Conservation (phyloP, 2,329 filamentous ascomycete species). For the Colletotrichum melonis region DNA sequence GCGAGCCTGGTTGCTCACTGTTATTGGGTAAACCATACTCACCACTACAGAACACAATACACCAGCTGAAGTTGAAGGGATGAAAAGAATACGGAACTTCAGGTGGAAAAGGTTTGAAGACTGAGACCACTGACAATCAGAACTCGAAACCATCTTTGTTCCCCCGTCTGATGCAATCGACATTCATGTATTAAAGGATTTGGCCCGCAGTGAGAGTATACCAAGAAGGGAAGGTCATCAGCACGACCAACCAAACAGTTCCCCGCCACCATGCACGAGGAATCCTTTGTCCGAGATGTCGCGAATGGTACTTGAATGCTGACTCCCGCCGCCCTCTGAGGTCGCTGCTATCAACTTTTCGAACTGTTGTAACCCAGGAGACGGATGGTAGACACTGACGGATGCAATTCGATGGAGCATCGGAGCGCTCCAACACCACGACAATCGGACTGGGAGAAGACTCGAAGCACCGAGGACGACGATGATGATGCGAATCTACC, state of each 20-base stretch:
- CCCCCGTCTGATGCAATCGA: not conserved
- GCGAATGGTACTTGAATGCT: not conserved
- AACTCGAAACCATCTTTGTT: too few species aligned
- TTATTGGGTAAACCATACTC: too few species aligned
- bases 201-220: too few species aligned
- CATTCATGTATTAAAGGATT: not conserved
- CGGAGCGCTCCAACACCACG: not conserved
- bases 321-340: not conserved
- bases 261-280: not conserved
- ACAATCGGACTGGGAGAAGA: not conserved
- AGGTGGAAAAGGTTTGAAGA: too few species aligned
- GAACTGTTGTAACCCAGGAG: too few species aligned
- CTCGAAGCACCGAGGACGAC: not conserved
- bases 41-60: too few species aligned
- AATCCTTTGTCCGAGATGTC: not conserved
- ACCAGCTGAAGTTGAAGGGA: too few species aligned
- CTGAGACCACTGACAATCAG: too few species aligned
- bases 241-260: not conserved
- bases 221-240: slow-evolving; percentile 24
- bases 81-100: too few species aligned
- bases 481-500: not conserved
- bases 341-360: fast-evolving
- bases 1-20: too few species aligned
- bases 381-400: fast-evolving
- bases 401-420: not conserved